A percentile compares a stretch with the other conserved stretches of the same genome.
phyloP scores from a whole-genome alignment of 805 yeast species.

The Candida chauliodis region DNA sequence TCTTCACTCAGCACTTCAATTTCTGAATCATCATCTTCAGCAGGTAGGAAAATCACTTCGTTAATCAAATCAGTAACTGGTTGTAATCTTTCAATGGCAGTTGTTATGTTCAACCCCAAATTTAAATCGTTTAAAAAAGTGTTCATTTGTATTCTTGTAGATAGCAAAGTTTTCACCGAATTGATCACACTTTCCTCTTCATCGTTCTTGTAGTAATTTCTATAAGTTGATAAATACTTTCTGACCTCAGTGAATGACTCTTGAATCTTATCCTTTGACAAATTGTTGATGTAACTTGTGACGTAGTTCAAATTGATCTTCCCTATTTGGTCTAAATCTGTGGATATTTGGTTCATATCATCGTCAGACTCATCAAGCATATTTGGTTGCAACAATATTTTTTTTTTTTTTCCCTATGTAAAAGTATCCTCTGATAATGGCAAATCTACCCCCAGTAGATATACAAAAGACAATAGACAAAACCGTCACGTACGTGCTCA shows the following conservation, averaged over 20 bases:
- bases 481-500: slow-evolving; percentile 65
- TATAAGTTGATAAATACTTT: slow-evolving; percentile 25
- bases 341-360: slow-evolving; percentile 34
- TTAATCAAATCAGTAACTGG: slow-evolving; percentile 43
- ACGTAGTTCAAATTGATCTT: slow-evolving; percentile 28
- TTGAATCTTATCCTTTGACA: slow-evolving; percentile 13
- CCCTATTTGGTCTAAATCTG: slow-evolving; percentile 53
- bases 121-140: slow-evolving; percentile 37
- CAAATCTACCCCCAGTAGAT: slow-evolving; percentile 47
- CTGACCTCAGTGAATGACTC: slow-evolving; percentile 22
- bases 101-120: slow-evolving; percentile 46
- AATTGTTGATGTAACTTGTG: slow-evolving; percentile 14
- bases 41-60: slow-evolving; percentile 47
- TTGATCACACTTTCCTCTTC: slow-evolving; percentile 21
- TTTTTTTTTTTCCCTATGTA: not conserved
- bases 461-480: slow-evolving; percentile 56
- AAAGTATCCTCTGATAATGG: slow-evolving; percentile 9
- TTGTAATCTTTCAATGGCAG: slow-evolving; percentile 53
- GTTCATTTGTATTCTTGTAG: slow-evolving; percentile 40
- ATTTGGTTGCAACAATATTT: slow-evolving; percentile 7
- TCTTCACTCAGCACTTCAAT: slow-evolving; percentile 13
- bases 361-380: slow-evolving; percentile 2
- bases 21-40: slow-evolving; percentile 39
- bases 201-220: slow-evolving; percentile 13
- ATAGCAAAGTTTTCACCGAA: slow-evolving; percentile 36